A percentile compares a stretch with the other conserved stretches of the same genome.
Evolutionary conservation across 2,329 filamentous ascomycete genomes (phyloP).

Genomic region (Nothophoma quercina): DNA sequence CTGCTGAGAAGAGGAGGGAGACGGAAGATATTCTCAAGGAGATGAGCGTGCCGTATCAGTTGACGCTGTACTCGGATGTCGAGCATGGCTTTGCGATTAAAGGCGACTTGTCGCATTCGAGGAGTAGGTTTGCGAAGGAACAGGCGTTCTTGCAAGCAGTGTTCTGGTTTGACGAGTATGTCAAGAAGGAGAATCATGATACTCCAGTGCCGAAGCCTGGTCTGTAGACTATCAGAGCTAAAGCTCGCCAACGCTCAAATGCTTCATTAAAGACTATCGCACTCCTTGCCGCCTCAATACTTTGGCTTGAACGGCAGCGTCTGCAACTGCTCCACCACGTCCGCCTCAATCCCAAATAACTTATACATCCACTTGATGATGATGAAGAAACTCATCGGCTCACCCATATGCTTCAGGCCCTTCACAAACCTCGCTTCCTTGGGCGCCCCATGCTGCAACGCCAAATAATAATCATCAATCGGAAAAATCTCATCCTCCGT

Average conservation of each 20-base stretch:
- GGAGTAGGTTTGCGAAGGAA: conserved; percentile 76
- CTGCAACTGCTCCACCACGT: conserved; percentile 55
- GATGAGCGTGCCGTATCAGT: conserved; percentile 71
- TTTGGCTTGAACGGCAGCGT: conserved; percentile 58
- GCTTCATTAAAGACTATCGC: not conserved
- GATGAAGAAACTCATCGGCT: conserved; percentile 58
- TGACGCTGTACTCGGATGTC: conserved; percentile 76
- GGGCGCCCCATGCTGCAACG: conserved; percentile 60
- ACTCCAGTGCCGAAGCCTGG: not conserved
- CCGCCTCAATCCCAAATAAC: conserved; percentile 55
- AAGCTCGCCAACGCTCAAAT: not conserved
- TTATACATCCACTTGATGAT: conserved; percentile 59
- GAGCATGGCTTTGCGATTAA: conserved; percentile 79
- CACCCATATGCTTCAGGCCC: conserved; percentile 59
- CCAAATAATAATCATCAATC: conserved; percentile 66
- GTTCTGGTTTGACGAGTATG: conserved; percentile 74
- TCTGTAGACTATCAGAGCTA: too few species aligned
- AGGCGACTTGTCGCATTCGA: conserved; percentile 65
- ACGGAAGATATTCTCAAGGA: conserved; percentile 67
- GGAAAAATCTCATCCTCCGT: conserved; percentile 69
- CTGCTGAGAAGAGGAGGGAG: conserved; percentile 61
- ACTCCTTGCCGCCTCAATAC: conserved; percentile 37
- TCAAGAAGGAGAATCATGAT: conserved; percentile 49
- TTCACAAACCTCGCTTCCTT: conserved; percentile 61
- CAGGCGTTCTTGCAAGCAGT: conserved; percentile 81